A percentile compares a stretch with the other conserved stretches of the same genome.
Conservation (phyloP, 768 basidiomycete genomes). For the Serpula lacrymans region DNA sequence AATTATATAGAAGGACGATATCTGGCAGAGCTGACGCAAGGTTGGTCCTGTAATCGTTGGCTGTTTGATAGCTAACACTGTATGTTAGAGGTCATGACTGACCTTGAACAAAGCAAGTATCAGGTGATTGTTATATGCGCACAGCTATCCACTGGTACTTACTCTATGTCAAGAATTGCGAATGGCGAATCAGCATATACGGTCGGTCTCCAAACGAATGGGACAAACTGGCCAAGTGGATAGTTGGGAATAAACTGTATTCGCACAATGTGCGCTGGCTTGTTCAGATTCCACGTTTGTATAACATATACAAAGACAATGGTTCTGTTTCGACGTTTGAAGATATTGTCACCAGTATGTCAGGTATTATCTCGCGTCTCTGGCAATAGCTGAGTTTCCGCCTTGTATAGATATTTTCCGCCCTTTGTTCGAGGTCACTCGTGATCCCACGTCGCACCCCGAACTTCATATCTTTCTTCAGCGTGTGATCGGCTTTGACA, state of each 20-base stretch:
- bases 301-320: constrained; percentile 91
- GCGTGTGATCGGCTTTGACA: constrained; percentile 94
- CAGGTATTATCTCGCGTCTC: not conserved
- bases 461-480: constrained; percentile 95
- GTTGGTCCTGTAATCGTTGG: constrained; percentile 35
- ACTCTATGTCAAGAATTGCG: constrained; percentile 63
- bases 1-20: constrained; percentile 92
- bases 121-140: no score
- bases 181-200: constrained; percentile 97
- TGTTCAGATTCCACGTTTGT: constrained; percentile 91
- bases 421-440: constrained; percentile 94
- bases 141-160: constrained; percentile 6
- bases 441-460: constrained; percentile 84
- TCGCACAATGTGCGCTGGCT: constrained; percentile 99
- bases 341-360: constrained; percentile 85
- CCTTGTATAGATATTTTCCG: constrained; percentile 73
- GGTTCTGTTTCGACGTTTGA: constrained; percentile 84
- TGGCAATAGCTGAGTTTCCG: not conserved
- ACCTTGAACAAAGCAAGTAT: constrained; percentile 97
- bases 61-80: not conserved
- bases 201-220: constrained; percentile 82
- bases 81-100: constrained; percentile 86
- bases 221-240: constrained; percentile 99
- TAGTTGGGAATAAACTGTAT: constrained; percentile 86
- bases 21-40: constrained; percentile 90